Conservation (phyloP, 106 monocot species). For the Dactylorhiza incarnata region DNA sequence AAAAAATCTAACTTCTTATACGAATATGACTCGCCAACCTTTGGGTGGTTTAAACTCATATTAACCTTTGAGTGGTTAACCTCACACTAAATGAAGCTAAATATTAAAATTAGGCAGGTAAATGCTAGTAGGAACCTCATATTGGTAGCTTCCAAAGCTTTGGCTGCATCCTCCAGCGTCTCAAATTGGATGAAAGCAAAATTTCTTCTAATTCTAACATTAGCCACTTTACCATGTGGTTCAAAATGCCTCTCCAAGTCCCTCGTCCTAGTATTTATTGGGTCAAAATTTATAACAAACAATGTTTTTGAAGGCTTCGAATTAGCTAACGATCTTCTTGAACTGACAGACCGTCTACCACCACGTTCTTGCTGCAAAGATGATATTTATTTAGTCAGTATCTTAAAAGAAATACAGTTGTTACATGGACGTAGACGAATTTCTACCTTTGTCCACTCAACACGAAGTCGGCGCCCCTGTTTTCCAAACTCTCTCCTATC, state of each 20-base stretch:
- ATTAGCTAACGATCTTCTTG: conserved; percentile 55
- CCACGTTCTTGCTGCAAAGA: conserved; percentile 56
- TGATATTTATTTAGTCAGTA: neutral
- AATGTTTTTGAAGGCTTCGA: conserved; percentile 78
- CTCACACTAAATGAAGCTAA: neutral
- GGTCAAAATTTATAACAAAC: conserved; percentile 98
- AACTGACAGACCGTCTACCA: conserved; percentile 50
- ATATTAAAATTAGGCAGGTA: neutral
- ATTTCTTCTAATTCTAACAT: conserved; percentile 89
- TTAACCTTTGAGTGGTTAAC: neutral
- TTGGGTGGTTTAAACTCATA: neutral
- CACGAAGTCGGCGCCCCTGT: conserved; percentile 77
- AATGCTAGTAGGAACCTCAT: conserved; percentile 41
- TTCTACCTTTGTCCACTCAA: conserved; percentile 94
- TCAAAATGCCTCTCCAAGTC: conserved; percentile 98
- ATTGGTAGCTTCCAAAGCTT: conserved; percentile 88
- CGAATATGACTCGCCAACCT: neutral
- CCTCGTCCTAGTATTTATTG: conserved; percentile 63
- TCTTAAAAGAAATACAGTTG: neutral
- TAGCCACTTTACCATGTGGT: conserved; percentile 76
- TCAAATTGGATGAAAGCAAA: conserved; percentile 96
- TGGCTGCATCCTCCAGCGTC: conserved; percentile 80
- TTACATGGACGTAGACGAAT: neutral
- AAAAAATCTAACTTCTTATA: neutral
- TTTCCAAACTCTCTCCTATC: conserved; percentile 84